Percentiles rank a stretch among this genome's conserved stretches.
phyloP scores from a whole-genome alignment of 257 asterid genomes.

The Solanum pennellii region DNA sequence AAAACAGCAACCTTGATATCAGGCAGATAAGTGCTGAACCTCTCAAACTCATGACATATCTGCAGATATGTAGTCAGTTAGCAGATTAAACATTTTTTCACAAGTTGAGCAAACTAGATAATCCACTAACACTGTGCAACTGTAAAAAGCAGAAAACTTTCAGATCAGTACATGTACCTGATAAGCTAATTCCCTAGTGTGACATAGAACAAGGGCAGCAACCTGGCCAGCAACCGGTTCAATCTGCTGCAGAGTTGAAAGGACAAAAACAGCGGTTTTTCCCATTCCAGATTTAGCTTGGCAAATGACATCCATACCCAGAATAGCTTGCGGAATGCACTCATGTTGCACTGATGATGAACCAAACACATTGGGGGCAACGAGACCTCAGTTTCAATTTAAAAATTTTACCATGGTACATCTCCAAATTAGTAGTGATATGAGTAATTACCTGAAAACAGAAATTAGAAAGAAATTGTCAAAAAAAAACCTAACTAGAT shows the following conservation, averaged over 20 bases:
- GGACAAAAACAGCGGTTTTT: slow-evolving; percentile 86
- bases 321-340: slow-evolving; percentile 91
- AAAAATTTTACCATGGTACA: slow-evolving; percentile 60
- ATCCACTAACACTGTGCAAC: background rate
- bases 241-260: slow-evolving; percentile 81
- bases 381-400: slow-evolving; percentile 67
- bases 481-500: background rate
- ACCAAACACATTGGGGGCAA: slow-evolving; percentile 70
- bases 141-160: background rate
- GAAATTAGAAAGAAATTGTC: background rate
- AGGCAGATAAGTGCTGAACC: slow-evolving; percentile 73
- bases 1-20: slow-evolving; percentile 81
- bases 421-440: slow-evolving; percentile 63
- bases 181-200: slow-evolving; percentile 82
- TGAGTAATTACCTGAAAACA: slow-evolving; percentile 63
- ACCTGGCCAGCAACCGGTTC: slow-evolving; percentile 87
- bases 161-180: slow-evolving; percentile 33
- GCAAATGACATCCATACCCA: slow-evolving; percentile 96
- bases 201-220: slow-evolving; percentile 76
- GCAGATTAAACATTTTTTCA: background rate
- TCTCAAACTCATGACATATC: slow-evolving; percentile 88
- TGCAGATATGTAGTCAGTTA: slow-evolving; percentile 13
- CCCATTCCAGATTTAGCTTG: slow-evolving; percentile 99
- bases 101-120: background rate
- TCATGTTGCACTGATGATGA: slow-evolving; percentile 87